Conservation (phyloP, 345 rosid genomes). For the Melaleuca alternifolia region DNA sequence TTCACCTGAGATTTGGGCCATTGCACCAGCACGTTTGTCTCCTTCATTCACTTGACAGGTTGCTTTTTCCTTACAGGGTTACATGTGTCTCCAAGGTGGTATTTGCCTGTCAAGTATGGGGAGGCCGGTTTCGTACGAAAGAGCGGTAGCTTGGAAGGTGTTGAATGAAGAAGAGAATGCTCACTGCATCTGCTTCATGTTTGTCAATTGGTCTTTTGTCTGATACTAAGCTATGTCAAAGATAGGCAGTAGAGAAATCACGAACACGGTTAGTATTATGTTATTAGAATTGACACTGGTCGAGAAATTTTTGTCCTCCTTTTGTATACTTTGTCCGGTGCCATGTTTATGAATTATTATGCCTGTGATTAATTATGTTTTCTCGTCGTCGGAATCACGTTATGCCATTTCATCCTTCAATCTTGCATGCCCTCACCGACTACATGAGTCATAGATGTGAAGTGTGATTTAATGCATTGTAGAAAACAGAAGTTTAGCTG, state of each 20-base stretch:
- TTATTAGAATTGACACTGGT: background rate
- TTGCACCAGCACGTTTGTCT: background rate
- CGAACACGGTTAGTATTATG: background rate
- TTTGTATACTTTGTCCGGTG: background rate
- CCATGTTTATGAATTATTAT: background rate
- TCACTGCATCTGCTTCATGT: constrained; percentile 86
- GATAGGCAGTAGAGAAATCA: background rate
- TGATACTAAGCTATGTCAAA: constrained; percentile 10
- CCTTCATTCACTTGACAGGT: background rate
- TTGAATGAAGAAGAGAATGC: constrained; percentile 75
- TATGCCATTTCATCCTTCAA: background rate
- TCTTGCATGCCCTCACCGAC: background rate
- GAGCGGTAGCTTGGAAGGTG: constrained; percentile 95
- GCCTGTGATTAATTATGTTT: background rate
- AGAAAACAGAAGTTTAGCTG: background rate
- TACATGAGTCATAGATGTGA: background rate
- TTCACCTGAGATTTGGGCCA: background rate
- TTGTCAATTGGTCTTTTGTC: constrained; percentile 91
- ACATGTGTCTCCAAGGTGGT: constrained; percentile 74
- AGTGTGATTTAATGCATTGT: background rate
- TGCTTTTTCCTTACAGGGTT: constrained; percentile 41
- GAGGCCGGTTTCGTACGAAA: constrained; percentile 78
- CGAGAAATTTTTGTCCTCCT: background rate
- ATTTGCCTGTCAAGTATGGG: constrained; percentile 96
- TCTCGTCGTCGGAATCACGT: background rate